Conservation (phyloP, 2,329 filamentous ascomycete genomes). For the Drechslerella dactyloides region DNA sequence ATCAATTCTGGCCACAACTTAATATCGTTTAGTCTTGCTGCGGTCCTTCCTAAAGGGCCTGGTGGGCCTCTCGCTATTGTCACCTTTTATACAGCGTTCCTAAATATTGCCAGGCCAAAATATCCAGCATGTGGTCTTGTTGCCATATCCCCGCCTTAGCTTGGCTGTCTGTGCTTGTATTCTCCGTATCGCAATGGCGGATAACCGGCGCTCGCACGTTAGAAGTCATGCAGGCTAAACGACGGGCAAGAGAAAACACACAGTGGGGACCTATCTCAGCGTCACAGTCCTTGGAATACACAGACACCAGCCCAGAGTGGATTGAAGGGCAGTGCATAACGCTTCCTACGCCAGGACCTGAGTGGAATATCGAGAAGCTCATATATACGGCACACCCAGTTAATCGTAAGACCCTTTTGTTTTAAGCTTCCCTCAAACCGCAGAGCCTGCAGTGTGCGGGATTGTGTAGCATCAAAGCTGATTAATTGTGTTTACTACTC, state of each 20-base stretch:
- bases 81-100: too few species aligned
- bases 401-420: slow-evolving; percentile 20
- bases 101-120: too few species aligned
- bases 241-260: neutral
- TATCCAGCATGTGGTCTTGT: too few species aligned
- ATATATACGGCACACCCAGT: slow-evolving; percentile 15
- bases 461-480: neutral
- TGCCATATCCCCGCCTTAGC: too few species aligned
- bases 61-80: too few species aligned
- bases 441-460: neutral
- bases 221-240: slow-evolving; percentile 17
- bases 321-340: slow-evolving; percentile 10
- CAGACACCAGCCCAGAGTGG: slow-evolving; percentile 19
- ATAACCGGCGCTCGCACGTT: neutral
- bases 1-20: too few species aligned
- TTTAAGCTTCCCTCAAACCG: neutral
- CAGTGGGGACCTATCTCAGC: neutral
- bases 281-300: slow-evolving; percentile 4
- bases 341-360: slow-evolving; percentile 11
- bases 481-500: neutral
- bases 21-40: too few species aligned
- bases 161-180: too few species aligned
- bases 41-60: too few species aligned
- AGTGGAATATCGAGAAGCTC: slow-evolving; percentile 24
- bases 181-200: too few species aligned